Evolutionary conservation across 768 basidiomycete genomes (phyloP), one percentile per base, ranked within the genome.

Genomic region (Sistotremastrum suecicum): DNA sequence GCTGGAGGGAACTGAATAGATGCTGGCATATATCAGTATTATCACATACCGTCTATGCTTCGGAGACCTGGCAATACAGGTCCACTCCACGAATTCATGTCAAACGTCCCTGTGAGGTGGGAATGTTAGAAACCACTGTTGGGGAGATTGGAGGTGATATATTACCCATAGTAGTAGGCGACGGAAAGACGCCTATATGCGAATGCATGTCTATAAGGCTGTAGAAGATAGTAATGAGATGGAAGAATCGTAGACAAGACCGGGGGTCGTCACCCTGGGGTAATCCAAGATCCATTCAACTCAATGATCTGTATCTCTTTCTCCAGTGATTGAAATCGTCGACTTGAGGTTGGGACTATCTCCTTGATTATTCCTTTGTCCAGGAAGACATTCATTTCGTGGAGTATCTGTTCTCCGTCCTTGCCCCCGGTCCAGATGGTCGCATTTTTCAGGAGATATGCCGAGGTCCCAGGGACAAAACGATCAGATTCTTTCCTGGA

Each of bases 41-140:
- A 2, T 20, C 1, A 20, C 20, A 20, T 66, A 0, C 74, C 87
- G 57, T 97, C 91, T 36, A 90, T 68, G 47, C 75, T 81, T 41
- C 88, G 72, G 30, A 97, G 66, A 78, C 80, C 86, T 2, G 88
- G 87, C 34, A 78, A 54, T 47, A 83, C 69, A 3, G 84, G 73
- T 0, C 80, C 82, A 43, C 83, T 72, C 6, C 49, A 50, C 7
- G 85, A 86, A 57, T 83, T 80, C 10, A 72, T 64, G 56, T 85
- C 84, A 39, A 62, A 50, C 10, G 74, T 65, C 31, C 77, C 76
- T 66, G 48, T 31, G 2, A 20, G 1, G 20, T 20, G 20, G 20
- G 20, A 20, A 1, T 20, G 2, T 20, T 20, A 2, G 2, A 2
- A 20, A 20, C 20, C 20, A 2, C 20, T 2, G 20, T 20, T 20